Percentiles rank a stretch among this genome's conserved stretches.
These are phyloP conservation scores for Pueraria montana DNA, from an alignment of 306 rosid species.

Conservation along the genomic window DNA sequence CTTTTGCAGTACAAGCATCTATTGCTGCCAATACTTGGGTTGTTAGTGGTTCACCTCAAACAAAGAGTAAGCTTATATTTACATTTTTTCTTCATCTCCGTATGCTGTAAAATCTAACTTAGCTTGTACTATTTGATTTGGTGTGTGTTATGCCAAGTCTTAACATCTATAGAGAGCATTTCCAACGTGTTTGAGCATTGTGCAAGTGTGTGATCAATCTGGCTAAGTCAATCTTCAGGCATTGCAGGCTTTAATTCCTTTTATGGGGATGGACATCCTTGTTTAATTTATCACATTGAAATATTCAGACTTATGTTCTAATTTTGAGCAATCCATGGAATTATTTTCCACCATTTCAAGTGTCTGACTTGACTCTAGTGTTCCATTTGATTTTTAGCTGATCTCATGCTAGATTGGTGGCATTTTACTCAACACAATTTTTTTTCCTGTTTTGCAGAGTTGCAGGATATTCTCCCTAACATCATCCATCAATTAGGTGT, in stretches of 20 bases:
- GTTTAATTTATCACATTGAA: neutral
- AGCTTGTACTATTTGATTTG: neutral
- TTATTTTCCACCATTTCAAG: neutral
- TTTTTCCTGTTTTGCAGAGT: slow-evolving; percentile 60
- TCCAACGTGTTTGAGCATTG: neutral
- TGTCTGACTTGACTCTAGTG: neutral
- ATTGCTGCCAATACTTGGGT: slow-evolving; percentile 98
- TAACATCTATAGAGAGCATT: neutral
- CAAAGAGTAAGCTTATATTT: slow-evolving; percentile 68
- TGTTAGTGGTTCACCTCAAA: slow-evolving; percentile 93
- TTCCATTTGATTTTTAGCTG: neutral
- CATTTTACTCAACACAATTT: neutral
- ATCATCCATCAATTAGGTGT: slow-evolving; percentile 86
- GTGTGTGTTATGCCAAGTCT: neutral
- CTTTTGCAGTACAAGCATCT: slow-evolving; percentile 87
- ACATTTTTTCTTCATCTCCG: neutral
- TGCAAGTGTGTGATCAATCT: neutral
- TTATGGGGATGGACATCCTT: neutral
- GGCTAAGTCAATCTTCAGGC: neutral
- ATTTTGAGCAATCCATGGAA: neutral
- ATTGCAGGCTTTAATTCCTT: neutral
- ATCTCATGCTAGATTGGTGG: neutral
- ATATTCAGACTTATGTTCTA: neutral
- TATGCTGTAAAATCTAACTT: neutral
- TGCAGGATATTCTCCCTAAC: slow-evolving; percentile 91